These are phyloP conservation scores for Botrytis squamosa DNA, from an alignment of 2,329 filamentous ascomycete genomes.

Conservation along the genomic window DNA sequence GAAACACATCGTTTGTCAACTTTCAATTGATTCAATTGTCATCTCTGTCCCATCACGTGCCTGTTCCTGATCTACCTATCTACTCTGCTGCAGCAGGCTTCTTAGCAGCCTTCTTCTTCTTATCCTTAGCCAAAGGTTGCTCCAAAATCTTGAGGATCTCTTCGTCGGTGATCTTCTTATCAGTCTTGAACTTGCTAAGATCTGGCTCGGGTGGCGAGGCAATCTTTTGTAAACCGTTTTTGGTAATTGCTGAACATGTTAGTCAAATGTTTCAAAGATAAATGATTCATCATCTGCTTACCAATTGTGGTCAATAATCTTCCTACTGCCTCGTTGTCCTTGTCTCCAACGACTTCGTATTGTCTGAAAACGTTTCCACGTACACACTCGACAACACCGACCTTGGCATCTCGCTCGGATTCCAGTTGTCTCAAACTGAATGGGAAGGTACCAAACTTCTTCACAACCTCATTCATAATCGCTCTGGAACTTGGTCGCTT, in stretches of 20 bases:
- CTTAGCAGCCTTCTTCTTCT: constrained; percentile 55
- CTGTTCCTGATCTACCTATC: constrained; percentile 41
- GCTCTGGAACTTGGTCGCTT: constrained; percentile 94
- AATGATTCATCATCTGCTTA: constrained; percentile 52
- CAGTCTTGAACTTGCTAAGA: constrained; percentile 79
- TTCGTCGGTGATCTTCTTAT: constrained; percentile 97
- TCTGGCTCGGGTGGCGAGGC: constrained; percentile 75
- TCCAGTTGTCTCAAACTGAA: constrained; percentile 97
- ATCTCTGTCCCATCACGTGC: constrained; percentile 26
- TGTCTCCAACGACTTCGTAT: constrained; percentile 94
- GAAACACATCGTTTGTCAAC: constrained; percentile 3
- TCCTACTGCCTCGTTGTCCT: constrained; percentile 81
- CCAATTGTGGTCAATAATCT: constrained; percentile 88
- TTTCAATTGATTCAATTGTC: neutral
- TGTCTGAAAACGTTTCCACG: constrained; percentile 88
- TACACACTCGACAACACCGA: constrained; percentile 95
- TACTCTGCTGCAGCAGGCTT: constrained; percentile 38
- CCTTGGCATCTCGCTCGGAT: constrained; percentile 92
- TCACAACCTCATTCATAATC: constrained; percentile 89
- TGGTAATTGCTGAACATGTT: constrained; percentile 73
- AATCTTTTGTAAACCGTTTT: constrained; percentile 91
- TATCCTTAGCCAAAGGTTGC: constrained; percentile 76
- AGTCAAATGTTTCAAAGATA: constrained; percentile 32
- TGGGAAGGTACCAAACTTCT: constrained; percentile 96
- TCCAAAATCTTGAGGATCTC: constrained; percentile 94